Conservation (phyloP, 148 eudicot genomes). For the Rhododendron molle region DNA sequence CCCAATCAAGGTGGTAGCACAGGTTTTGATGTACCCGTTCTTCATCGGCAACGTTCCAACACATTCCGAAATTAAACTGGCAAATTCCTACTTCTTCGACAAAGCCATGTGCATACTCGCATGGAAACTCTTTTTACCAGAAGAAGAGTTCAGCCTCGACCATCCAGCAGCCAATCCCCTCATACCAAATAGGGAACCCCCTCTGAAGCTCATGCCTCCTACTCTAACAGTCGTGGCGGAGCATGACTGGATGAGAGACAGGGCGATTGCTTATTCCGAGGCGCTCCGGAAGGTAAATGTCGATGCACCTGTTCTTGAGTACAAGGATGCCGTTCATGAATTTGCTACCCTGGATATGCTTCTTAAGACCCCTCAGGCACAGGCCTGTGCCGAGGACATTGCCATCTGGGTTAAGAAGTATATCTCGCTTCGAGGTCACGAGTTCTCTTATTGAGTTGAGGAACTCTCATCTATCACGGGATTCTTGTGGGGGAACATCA, state of each 20-base stretch:
- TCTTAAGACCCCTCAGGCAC: conserved; percentile 89
- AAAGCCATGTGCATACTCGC: conserved; percentile 85
- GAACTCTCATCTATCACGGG: background rate
- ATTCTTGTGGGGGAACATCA: background rate
- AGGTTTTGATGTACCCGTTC: conserved; percentile 90
- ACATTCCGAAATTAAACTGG: conserved; percentile 81
- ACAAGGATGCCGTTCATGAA: conserved; percentile 94
- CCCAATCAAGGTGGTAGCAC: conserved; percentile 93
- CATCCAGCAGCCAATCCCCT: conserved; percentile 98
- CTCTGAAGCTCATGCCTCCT: conserved; percentile 89
- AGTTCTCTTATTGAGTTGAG: conserved; percentile 69
- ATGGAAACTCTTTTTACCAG: conserved; percentile 89
- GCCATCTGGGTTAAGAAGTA: conserved; percentile 95
- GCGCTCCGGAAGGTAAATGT: conserved; percentile 79
- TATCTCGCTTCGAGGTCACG: conserved; percentile 88
- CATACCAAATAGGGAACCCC: conserved; percentile 54
- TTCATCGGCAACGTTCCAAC: conserved; percentile 88
- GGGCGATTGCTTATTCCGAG: conserved; percentile 89
- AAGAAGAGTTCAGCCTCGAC: conserved; percentile 78
- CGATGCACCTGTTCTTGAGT: conserved; percentile 87
- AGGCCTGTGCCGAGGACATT: conserved; percentile 92
- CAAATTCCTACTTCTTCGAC: conserved; percentile 92
- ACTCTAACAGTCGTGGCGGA: conserved; percentile 86
- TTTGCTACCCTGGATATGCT: conserved; percentile 96
- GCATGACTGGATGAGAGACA: conserved; percentile 96